These are phyloP conservation scores for Chenopodium suecicum DNA, from an alignment of 148 eudicot genomes.

Conservation along the genomic window DNA sequence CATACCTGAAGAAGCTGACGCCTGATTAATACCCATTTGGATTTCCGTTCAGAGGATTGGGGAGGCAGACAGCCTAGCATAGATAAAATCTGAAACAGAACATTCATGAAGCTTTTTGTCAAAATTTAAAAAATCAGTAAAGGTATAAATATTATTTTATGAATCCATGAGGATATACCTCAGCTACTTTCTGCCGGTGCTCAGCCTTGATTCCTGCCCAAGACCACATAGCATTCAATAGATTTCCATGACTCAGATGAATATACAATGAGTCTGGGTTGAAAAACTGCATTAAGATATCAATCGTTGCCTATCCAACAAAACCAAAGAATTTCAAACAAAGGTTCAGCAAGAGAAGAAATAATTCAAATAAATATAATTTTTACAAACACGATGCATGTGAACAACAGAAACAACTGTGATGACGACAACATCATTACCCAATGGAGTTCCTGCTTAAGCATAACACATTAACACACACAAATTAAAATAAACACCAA, in stretches of 20 bases:
- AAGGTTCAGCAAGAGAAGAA: background rate
- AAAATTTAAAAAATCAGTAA: background rate
- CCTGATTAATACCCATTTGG: constrained; percentile 91
- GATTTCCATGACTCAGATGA: constrained; percentile 86
- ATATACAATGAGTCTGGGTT: constrained; percentile 73
- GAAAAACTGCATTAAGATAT: constrained; percentile 57
- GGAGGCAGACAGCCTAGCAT: constrained; percentile 81
- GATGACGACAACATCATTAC: background rate
- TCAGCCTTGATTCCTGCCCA: constrained; percentile 81
- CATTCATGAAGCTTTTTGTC: constrained; percentile 4
- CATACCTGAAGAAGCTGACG: constrained; percentile 92
- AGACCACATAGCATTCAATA: constrained; percentile 89
- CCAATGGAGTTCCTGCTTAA: background rate
- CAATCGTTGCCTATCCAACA: constrained; percentile 63
- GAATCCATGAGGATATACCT: constrained; percentile 41
- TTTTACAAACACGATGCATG: background rate
- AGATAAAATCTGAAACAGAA: constrained; percentile 69
- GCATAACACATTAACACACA: background rate
- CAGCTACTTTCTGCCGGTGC: constrained; percentile 84
- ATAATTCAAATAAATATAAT: background rate
- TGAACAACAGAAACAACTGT: background rate
- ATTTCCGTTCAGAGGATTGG: constrained; percentile 81
- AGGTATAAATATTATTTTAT: background rate
- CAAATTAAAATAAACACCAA: no score
- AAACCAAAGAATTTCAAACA: background rate